Base-by-base conservation (phyloP, 495 filamentous ascomycete species). In the Aspergillus asperescens region DNA sequence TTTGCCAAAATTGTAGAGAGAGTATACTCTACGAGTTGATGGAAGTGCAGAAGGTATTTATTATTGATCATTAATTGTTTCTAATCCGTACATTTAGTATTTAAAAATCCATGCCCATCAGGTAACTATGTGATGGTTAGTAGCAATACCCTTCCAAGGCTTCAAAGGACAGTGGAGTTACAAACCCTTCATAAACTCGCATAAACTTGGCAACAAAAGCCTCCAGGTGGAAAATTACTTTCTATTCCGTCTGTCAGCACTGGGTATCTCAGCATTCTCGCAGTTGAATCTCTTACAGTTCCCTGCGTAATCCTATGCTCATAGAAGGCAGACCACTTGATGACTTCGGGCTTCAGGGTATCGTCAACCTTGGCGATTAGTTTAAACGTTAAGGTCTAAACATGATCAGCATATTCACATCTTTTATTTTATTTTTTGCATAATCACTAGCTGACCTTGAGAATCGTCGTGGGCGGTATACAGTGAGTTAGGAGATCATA, bases 201-300 rank as follows among this genome's bases (percentile, higher is more conserved):
- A 98, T 96, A 65, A 95, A 92, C 73, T 95, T 96, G 24, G 94
- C 92, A 28, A 98, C 92, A 71, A 97, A 98, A 19, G 93, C 93
- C 73, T 98, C 93, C 0, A 98, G 78, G 59, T 98, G 93, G 68
- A 98, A 98, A 40, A 98, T 96, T 20, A 91, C 85, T 80, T 98
- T 98, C 76, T 84, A 44, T 55, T 61, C n/a, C 9, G 35, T 12
- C 41, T 23, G 34, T 70, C 42, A 70, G 66, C 13, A 46, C 27
- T 4, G 15, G 28, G 2, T 22, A 29, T 57, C 16, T n/a, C 20
- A 12, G 19, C 12, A 20, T 4, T 8, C 19, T 29, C 0, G 0
- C 3, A 18, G 44, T 28, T 52, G 28, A 53, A 54, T 64, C 8
- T 5, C 77, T 69, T 72, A 84, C 81, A 52, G 72, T 92, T 32